Percentiles rank a stretch among this genome's conserved stretches.
Conservation (phyloP, 192 early-diverging fungal genomes). For the Backusella mclennaniae region DNA sequence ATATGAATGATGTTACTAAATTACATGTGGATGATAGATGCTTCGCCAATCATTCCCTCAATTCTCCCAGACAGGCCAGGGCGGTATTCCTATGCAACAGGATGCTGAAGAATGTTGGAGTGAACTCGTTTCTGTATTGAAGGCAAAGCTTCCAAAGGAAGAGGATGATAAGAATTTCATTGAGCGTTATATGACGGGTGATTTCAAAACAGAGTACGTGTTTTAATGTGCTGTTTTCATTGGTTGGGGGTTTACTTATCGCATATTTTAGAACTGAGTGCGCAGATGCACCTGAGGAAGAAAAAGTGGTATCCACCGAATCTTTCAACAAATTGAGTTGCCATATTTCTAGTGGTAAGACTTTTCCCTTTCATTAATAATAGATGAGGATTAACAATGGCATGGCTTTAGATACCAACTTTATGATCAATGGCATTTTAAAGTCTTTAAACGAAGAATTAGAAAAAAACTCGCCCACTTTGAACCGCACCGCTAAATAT, state of each 20-base stretch:
- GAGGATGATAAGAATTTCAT: slow-evolving; percentile 56
- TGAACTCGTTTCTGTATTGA: slow-evolving; percentile 73
- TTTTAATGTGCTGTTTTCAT: background rate
- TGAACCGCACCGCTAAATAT: slow-evolving; percentile 81
- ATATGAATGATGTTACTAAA: background rate
- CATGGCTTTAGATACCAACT: slow-evolving; percentile 59
- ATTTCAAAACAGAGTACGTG: slow-evolving; percentile 38
- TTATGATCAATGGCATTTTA: slow-evolving; percentile 70
- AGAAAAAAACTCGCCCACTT: slow-evolving; percentile 85
- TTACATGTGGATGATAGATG: slow-evolving; percentile 32
- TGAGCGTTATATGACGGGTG: slow-evolving; percentile 81
- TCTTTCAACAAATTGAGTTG: slow-evolving; percentile 78
- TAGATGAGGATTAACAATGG: background rate
- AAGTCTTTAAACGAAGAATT: slow-evolving; percentile 75
- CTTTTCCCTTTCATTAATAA: background rate
- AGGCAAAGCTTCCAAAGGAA: slow-evolving; percentile 49
- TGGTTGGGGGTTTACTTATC: background rate
- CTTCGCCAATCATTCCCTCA: slow-evolving; percentile 82
- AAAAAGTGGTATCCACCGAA: slow-evolving; percentile 54
- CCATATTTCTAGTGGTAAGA: slow-evolving; percentile 56
- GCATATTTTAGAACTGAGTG: slow-evolving; percentile 58
- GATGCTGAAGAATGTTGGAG: slow-evolving; percentile 99
- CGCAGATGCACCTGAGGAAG: slow-evolving; percentile 79
- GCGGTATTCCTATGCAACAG: slow-evolving; percentile 83
- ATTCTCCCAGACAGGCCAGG: slow-evolving; percentile 77